A percentile compares a stretch with the other conserved stretches of the same genome.
Conservation (phyloP, 2,329 filamentous ascomycete genomes). For the Ceratocystis ficicola region DNA sequence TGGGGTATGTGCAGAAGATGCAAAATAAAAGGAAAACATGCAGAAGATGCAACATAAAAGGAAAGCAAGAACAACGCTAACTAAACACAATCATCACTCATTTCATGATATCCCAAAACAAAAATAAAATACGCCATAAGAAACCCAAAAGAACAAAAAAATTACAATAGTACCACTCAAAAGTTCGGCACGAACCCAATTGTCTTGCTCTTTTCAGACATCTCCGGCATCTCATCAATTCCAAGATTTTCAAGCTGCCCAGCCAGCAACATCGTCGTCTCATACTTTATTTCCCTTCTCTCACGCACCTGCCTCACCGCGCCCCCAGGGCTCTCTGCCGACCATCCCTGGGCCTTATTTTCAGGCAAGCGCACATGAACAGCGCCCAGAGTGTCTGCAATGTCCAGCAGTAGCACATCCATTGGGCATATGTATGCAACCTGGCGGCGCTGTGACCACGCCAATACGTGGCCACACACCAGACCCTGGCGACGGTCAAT, state of each 20-base stretch:
- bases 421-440: constrained; percentile 91
- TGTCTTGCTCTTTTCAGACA: constrained; percentile 11
- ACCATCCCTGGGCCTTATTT: constrained; percentile 33
- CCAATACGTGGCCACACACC: constrained; percentile 80
- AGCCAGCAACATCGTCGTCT: constrained; percentile 10
- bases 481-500: constrained; percentile 66
- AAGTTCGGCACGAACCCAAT: constrained; percentile 14
- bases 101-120: not conserved
- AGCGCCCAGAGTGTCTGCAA: constrained; percentile 64
- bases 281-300: not conserved
- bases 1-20: not conserved
- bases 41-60: not conserved
- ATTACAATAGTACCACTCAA: constrained; percentile 3
- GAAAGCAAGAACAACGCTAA: not conserved
- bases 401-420: constrained; percentile 79
- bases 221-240: constrained; percentile 3
- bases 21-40: not conserved
- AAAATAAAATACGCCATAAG: constrained; percentile 2
- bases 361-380: constrained; percentile 59
- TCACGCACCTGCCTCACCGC: constrained; percentile 6
- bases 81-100: not conserved
- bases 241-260: constrained; percentile 11
- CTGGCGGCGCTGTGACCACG: constrained; percentile 68
- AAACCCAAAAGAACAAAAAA: constrained; percentile 8
- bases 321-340: constrained; percentile 23